Percentiles rank a stretch among this genome's conserved stretches.
Conservation (phyloP, 306 rosid species). For the Corylus americana region DNA sequence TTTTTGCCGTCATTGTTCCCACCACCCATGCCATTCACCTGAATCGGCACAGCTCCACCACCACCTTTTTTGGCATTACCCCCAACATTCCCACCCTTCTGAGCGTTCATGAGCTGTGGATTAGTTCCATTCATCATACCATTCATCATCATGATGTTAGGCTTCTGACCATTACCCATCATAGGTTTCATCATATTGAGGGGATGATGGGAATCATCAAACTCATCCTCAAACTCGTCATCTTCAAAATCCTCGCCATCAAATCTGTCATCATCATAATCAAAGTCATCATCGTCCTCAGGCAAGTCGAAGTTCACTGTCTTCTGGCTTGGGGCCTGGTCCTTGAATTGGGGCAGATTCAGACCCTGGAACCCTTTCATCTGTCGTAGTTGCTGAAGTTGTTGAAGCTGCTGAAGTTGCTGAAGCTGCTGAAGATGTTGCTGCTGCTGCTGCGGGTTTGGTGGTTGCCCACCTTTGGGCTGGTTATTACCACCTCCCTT, state of each 20-base stretch:
- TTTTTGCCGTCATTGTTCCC: conserved; percentile 20
- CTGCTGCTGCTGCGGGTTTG: conserved; percentile 17
- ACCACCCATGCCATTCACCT: conserved; percentile 20
- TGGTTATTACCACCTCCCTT: conserved; percentile 50
- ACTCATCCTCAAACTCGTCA: conserved; percentile 57
- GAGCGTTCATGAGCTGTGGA: conserved; percentile 1
- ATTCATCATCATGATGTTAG: conserved; percentile 46
- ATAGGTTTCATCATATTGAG: conserved; percentile 46
- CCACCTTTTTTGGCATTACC: conserved; percentile 53
- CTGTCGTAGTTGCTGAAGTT: conserved; percentile 40
- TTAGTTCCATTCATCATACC: neutral
- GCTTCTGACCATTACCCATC: conserved; percentile 39
- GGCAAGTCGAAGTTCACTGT: conserved; percentile 56
- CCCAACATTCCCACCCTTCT: conserved; percentile 27
- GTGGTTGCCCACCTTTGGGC: conserved; percentile 43
- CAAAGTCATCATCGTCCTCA: conserved; percentile 45
- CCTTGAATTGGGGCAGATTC: conserved; percentile 66
- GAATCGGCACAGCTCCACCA: conserved; percentile 10
- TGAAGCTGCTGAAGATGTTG: conserved; percentile 21
- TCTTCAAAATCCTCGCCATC: conserved; percentile 41
- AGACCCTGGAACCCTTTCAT: conserved; percentile 76
- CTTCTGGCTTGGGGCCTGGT: conserved; percentile 51
- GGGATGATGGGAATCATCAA: conserved; percentile 44
- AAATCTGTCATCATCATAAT: conserved; percentile 50
- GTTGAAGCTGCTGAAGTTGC: conserved; percentile 36